Evolutionary conservation across 192 early-diverging fungal genomes (phyloP).

Genomic region (Gonapodya sp.): DNA sequence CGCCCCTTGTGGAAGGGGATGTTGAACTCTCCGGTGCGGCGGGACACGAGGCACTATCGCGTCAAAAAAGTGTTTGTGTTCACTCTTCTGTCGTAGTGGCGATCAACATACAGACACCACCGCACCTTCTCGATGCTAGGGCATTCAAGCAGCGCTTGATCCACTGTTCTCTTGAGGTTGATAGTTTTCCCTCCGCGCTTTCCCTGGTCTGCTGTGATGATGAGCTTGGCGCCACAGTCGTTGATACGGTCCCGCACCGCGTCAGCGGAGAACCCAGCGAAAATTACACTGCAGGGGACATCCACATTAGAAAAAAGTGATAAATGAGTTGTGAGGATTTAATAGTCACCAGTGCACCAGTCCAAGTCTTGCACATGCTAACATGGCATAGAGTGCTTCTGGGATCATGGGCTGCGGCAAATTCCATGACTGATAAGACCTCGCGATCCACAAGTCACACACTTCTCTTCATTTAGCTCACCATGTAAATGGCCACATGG

Average conservation of each 20-base stretch:
- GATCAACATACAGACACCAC: background rate
- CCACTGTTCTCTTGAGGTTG: slow-evolving; percentile 83
- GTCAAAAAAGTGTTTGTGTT: background rate
- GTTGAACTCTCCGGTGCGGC: slow-evolving; percentile 66
- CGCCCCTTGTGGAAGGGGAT: slow-evolving; percentile 64
- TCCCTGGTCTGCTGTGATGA: slow-evolving; percentile 93
- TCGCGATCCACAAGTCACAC: background rate
- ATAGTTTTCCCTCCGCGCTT: slow-evolving; percentile 82
- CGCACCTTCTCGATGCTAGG: slow-evolving; percentile 53
- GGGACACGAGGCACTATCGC: slow-evolving; percentile 47
- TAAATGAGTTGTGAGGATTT: background rate
- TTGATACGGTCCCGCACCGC: slow-evolving; percentile 85
- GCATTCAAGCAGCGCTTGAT: slow-evolving; percentile 72
- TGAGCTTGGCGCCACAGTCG: slow-evolving; percentile 67
- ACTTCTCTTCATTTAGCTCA: background rate
- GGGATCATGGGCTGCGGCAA: slow-evolving; percentile 78
- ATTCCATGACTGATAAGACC: too few relatives aligned
- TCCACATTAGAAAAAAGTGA: background rate
- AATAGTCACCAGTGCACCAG: slow-evolving; percentile 57
- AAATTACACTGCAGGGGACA: slow-evolving; percentile 60
- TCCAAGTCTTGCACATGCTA: slow-evolving; percentile 89
- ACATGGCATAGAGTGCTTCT: slow-evolving; percentile 83
- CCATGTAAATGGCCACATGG: slow-evolving; percentile 91
- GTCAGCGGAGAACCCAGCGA: slow-evolving; percentile 92
- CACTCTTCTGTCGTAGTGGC: too few relatives aligned